Evolutionary conservation across 257 asterid species (phyloP), one percentile per base, ranked within the genome.

Genomic region (Rhazya stricta): DNA sequence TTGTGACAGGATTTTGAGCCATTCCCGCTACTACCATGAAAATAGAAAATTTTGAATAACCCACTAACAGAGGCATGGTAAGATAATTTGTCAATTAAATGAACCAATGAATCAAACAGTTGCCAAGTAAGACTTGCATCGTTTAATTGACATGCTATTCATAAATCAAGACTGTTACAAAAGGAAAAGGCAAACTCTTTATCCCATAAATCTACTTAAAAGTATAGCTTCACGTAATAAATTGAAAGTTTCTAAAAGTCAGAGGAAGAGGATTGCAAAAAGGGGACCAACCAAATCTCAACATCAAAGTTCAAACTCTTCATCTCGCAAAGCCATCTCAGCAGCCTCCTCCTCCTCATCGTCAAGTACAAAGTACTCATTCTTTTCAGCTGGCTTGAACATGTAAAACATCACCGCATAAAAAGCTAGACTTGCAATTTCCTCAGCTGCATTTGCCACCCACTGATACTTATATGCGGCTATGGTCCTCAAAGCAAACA

Each of bases 281-380:
- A 71, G 76, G 53, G 79, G 72, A 60, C 68, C 77, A 74, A 37
- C 81, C 70, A 34, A 50, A 79, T 75, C 79, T 71, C 80, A 76
- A 45, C 80, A 74, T 94, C 89, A 92, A 72, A 94, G 97, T 87
- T 94, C 96, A 43, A 94, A 94, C 74, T 94, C 97, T 85, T 94
- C 97, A 21, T 91, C 96, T 41, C 88, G 82, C 58, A 95, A 97
- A 77, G 97, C 96, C 87, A 92, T 70, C 78, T 90, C 99, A 0
- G 97, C 98, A 29, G 94, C 97, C 81, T 87, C 94, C 84, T 92
- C 98, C 71, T 92, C 99, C 66, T 91, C 97, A 1, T 92, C 97
- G 62, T 92, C 97, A 77, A 95, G 88, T 51, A 74, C 97, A 80
- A 95, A 88, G 84, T 95, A 92, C 82, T 95, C 94, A 42, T 92